These are phyloP conservation scores for Podaxis sp. DNA, from an alignment of 768 basidiomycete species.

Conservation along the genomic window DNA sequence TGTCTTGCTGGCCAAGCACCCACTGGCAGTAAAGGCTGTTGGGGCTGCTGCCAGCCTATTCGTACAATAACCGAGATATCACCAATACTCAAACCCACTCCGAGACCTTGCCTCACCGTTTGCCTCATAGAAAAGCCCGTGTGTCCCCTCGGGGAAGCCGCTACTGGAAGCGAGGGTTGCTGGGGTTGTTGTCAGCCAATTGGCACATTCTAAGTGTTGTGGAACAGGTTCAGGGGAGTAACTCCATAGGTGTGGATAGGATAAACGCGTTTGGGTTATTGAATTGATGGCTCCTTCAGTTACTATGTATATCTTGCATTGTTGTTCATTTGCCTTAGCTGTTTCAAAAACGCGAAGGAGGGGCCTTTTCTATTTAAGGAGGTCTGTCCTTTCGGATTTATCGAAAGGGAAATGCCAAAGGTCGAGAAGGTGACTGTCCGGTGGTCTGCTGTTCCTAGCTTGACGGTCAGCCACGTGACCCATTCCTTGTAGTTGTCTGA, in stretches of 20 bases:
- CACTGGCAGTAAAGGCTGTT: background rate
- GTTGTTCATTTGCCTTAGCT: background rate
- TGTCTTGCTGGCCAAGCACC: background rate
- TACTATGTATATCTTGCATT: background rate
- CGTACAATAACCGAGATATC: background rate
- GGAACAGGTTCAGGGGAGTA: background rate
- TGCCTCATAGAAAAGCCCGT: background rate
- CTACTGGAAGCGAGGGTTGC: background rate
- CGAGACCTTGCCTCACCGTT: background rate
- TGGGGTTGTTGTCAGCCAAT: slow-evolving; percentile 9
- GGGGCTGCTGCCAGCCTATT: slow-evolving; percentile 6
- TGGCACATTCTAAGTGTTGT: background rate
- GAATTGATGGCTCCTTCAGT: no score
- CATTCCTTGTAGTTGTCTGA: no score
- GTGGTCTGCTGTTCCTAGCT: no score
- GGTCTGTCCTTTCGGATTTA: no score
- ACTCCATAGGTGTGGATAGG: background rate
- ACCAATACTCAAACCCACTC: background rate
- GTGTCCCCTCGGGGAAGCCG: background rate
- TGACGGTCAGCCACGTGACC: no score
- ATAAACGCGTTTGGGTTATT: background rate
- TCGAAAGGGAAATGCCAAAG: no score
- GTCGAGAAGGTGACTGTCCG: no score
- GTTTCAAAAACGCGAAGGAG: no score
- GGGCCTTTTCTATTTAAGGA: no score